These are phyloP conservation scores for Aureobasidium sp. DNA, from an alignment of 2,329 filamentous ascomycete species.

Conservation along the genomic window DNA sequence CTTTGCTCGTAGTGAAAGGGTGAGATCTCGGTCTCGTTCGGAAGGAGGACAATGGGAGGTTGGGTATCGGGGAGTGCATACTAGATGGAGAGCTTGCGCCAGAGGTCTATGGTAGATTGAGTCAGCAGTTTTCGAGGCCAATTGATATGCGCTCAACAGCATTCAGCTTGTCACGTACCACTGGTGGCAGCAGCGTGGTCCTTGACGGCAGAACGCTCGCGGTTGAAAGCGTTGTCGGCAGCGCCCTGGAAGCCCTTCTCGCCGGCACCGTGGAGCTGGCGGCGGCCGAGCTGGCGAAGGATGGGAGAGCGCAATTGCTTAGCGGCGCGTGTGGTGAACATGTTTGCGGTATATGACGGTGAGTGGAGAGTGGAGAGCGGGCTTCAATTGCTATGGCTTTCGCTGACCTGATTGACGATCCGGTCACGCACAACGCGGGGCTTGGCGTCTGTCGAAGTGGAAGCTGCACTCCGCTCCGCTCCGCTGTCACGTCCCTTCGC, in stretches of 20 bases:
- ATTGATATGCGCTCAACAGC: not conserved
- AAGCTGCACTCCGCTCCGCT: not conserved
- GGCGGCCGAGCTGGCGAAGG: conserved; percentile 21
- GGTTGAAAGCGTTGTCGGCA: conserved; percentile 84
- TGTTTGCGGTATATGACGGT: conserved; percentile 8
- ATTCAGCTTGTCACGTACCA: conserved; percentile 49
- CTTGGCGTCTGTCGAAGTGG: not conserved
- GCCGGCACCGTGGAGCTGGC: conserved; percentile 16
- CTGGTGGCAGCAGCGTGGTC: conserved; percentile 78
- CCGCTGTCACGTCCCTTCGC: not conserved
- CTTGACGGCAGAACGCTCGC: conserved; percentile 83
- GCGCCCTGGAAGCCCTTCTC: conserved; percentile 41
- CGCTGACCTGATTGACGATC: conserved; percentile 1
- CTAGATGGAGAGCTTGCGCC: conserved; percentile 95
- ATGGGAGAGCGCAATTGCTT: conserved; percentile 18
- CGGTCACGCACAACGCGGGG: not conserved
- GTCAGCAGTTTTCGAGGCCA: not conserved
- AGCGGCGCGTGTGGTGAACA: conserved; percentile 14
- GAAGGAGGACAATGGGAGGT: not conserved
- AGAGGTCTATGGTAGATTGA: conserved; percentile 56
- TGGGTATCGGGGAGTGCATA: conserved; percentile 35
- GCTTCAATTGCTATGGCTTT: not conserved
- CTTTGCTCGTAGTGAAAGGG: conserved; percentile 12
- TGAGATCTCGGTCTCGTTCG: not conserved
- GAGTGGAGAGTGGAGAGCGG: not conserved